phyloP scores from a whole-genome alignment of 139 green algal genomes.

The Coelastrella sp. region DNA sequence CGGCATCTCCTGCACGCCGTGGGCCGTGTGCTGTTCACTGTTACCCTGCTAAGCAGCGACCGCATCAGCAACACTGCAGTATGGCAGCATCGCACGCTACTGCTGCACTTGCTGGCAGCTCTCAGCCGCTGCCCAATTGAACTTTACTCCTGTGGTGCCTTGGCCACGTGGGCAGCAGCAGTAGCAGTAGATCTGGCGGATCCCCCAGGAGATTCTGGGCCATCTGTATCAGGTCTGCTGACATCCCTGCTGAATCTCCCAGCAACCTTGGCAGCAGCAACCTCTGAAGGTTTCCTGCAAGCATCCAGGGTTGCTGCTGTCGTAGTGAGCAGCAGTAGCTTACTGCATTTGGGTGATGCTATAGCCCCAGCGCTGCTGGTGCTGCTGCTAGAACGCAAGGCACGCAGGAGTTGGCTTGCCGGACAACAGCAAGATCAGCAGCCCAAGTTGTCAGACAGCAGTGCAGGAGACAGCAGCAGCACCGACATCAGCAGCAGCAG shows the following conservation, averaged over 20 bases:
- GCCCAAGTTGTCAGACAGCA: too few relatives aligned
- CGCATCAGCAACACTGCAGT: background rate
- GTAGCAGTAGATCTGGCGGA: background rate
- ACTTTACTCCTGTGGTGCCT: background rate
- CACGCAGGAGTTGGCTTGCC: background rate
- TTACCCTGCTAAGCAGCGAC: background rate
- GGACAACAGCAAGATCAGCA: too few relatives aligned
- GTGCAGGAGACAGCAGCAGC: background rate
- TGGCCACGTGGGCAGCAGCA: background rate
- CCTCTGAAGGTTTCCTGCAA: background rate
- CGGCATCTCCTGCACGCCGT: background rate
- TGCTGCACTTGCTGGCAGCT: background rate
- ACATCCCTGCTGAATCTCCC: background rate
- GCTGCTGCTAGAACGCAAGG: background rate
- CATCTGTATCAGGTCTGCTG: background rate
- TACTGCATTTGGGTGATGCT: background rate
- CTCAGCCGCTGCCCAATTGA: background rate
- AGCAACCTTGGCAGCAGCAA: background rate
- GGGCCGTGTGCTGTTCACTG: background rate
- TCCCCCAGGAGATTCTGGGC: background rate
- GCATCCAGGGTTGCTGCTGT: background rate
- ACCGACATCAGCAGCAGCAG: background rate
- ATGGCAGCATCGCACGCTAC: background rate
- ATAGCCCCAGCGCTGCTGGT: background rate
- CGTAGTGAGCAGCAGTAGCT: background rate